Conservation (phyloP, 495 filamentous ascomycete species). For the Trichoderma gamsii region DNA sequence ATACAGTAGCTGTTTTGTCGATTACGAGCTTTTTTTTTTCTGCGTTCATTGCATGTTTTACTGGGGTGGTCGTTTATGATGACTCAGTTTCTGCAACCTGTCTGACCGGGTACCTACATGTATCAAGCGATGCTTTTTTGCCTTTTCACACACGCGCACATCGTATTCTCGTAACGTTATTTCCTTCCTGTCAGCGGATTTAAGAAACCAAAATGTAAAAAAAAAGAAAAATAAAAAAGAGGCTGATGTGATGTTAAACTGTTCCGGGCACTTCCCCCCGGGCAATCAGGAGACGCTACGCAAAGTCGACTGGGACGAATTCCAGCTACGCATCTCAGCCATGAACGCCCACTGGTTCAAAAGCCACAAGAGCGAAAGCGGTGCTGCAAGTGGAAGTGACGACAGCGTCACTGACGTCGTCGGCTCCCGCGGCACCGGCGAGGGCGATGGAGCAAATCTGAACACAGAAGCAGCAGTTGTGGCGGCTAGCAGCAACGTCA, state of each 20-base stretch:
- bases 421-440: neutral
- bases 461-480: neutral
- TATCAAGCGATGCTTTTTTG: neutral
- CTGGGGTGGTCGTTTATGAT: neutral
- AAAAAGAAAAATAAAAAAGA: neutral
- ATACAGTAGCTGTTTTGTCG: neutral
- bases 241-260: neutral
- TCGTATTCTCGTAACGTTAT: neutral
- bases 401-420: neutral
- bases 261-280: neutral
- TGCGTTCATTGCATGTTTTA: neutral
- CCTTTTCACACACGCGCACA: neutral
- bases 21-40: neutral
- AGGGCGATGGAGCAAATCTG: neutral
- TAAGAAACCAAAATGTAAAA: neutral
- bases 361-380: neutral
- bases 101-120: neutral
- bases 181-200: neutral
- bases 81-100: neutral
- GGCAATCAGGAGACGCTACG: neutral
- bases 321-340: neutral
- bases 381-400: neutral
- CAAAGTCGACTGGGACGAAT: conserved; percentile 1
- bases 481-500: neutral
- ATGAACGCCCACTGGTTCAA: neutral